Percentiles rank a stretch among this genome's conserved stretches.
phyloP scores from a whole-genome alignment of 2,329 filamentous ascomycete species.

The Malbranchea cinnamomea region DNA sequence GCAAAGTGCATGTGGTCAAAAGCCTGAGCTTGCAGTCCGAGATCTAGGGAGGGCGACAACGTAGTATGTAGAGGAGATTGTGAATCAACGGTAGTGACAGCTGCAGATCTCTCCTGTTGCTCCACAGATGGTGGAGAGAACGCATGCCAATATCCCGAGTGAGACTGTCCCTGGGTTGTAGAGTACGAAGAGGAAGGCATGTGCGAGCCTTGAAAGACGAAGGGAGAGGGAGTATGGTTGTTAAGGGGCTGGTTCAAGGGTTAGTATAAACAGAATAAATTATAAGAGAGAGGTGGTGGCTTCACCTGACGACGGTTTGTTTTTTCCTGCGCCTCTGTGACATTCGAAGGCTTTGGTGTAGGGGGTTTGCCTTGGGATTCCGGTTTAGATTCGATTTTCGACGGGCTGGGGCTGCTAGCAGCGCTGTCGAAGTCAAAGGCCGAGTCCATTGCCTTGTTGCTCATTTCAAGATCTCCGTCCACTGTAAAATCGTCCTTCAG shows the following conservation, averaged over 20 bases:
- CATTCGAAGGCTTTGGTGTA: not conserved
- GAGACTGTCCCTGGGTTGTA: slow-evolving; percentile 15
- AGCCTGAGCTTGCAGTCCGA: slow-evolving; percentile 18
- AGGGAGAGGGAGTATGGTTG: slow-evolving; percentile 12
- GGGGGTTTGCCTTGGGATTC: slow-evolving; percentile 10
- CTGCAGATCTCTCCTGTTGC: too few relatives aligned
- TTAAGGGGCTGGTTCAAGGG: not conserved
- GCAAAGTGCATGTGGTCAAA: slow-evolving; percentile 18
- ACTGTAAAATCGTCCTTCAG: slow-evolving; percentile 19
- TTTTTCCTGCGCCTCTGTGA: too few relatives aligned
- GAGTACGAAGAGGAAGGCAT: not conserved
- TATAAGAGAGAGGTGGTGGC: too few relatives aligned
- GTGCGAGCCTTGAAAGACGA: too few relatives aligned
- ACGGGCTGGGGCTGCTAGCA: slow-evolving; percentile 30
- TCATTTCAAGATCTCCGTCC: slow-evolving; percentile 28
- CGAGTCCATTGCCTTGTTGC: slow-evolving; percentile 33
- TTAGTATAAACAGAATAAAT: slow-evolving; percentile 1
- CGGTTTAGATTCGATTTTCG: slow-evolving; percentile 18
- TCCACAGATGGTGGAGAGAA: slow-evolving; percentile 30
- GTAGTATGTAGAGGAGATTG: slow-evolving; percentile 26
- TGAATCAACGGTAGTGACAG: too few relatives aligned
- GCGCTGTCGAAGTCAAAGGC: slow-evolving; percentile 35
- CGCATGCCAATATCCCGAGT: slow-evolving; percentile 24
- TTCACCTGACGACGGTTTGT: too few relatives aligned
- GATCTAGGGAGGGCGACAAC: slow-evolving; percentile 24